Conservation (phyloP, 768 basidiomycete genomes). For the Pleurotus tuoliensis region DNA sequence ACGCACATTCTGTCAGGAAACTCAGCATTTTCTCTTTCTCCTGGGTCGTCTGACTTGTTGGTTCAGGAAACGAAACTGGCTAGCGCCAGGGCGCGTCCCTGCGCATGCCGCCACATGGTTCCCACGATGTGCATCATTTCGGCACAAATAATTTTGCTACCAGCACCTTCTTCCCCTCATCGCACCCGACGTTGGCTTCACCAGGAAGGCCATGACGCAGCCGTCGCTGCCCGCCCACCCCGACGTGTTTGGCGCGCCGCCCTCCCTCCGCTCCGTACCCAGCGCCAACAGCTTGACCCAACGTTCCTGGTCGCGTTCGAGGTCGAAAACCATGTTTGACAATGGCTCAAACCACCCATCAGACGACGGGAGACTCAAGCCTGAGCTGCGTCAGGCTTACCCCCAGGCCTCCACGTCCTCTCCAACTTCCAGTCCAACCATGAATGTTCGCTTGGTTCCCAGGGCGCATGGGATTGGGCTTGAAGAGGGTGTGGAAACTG, state of each 20-base stretch:
- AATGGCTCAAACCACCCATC: not conserved
- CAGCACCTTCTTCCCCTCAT: conserved; percentile 18
- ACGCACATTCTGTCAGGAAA: not conserved
- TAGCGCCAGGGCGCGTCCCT: conserved; percentile 5
- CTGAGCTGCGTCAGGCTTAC: not conserved
- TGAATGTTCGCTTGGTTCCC: not conserved
- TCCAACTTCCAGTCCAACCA: conserved; percentile 1
- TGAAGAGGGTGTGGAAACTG: not conserved
- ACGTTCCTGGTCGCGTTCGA: conserved; percentile 48
- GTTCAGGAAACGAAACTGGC: not conserved
- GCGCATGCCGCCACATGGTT: not conserved
- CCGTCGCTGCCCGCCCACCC: conserved; percentile 2
- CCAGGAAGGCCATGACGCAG: conserved; percentile 8
- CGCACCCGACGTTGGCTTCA: conserved; percentile 23
- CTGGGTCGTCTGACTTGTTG: not conserved
- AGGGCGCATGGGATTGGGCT: not conserved
- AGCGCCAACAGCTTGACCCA: conserved; percentile 50
- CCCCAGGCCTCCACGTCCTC: conserved; percentile 1
- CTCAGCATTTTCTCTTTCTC: not conserved
- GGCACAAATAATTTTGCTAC: conserved; percentile 1
- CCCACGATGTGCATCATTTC: conserved; percentile 4
- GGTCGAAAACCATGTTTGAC: conserved; percentile 48
- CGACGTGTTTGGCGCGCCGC: conserved; percentile 22
- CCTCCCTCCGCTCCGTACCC: conserved; percentile 43
- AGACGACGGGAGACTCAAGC: conserved; percentile 1